Conservation (phyloP, 1,284 basidiomycete species). For the Psilocybe mexicana region DNA sequence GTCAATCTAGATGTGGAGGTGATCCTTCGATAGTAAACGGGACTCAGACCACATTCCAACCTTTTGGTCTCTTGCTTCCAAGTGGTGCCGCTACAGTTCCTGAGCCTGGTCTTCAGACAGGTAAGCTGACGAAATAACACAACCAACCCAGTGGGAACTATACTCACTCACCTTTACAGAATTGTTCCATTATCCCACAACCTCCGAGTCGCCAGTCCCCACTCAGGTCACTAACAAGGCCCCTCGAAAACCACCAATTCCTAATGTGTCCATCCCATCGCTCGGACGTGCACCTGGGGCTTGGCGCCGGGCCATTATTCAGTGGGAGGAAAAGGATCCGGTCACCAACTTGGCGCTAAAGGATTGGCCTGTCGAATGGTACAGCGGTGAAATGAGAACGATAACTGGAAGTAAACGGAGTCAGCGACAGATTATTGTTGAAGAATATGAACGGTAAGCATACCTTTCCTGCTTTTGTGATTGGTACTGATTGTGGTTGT, state of each 20-base stretch:
- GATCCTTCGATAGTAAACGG: too few species aligned
- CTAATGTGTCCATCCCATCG: constrained; percentile 22
- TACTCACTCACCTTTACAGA: background rate
- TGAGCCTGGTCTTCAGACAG: too few species aligned
- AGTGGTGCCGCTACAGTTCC: too few species aligned
- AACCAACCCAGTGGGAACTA: too few species aligned
- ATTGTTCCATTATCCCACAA: background rate
- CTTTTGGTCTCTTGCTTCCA: too few species aligned
- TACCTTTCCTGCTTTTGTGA: background rate
- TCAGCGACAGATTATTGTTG: constrained; percentile 15
- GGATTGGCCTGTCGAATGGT: constrained; percentile 25
- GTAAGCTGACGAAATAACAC: too few species aligned
- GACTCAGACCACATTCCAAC: too few species aligned
- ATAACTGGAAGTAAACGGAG: constrained; percentile 16
- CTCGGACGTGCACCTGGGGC: constrained; percentile 10
- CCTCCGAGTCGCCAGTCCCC: background rate
- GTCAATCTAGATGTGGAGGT: background rate
- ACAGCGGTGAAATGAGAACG: constrained; percentile 15
- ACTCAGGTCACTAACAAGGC: too few species aligned
- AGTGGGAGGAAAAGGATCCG: constrained; percentile 21
- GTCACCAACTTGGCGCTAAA: constrained; percentile 11
- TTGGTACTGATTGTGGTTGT: background rate
- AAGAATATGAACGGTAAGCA: constrained; percentile 21
- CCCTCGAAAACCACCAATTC: constrained; percentile 15
- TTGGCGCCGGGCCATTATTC: constrained; percentile 22